phyloP scores from a whole-genome alignment of 352 stramenopile species.

The Phytophthora sojae region DNA sequence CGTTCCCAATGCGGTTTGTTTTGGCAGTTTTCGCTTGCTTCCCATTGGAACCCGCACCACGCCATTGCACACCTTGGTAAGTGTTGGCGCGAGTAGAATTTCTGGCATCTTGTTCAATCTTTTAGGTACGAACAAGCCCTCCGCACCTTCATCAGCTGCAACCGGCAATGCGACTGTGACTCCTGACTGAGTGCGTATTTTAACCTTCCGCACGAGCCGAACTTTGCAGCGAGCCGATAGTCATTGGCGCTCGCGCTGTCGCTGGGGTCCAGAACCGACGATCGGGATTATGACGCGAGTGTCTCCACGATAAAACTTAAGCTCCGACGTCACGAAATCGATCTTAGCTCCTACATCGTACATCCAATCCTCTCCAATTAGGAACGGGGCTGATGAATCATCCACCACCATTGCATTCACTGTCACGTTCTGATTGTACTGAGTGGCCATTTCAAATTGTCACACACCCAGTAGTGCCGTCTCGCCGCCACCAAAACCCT shows the following conservation, averaged over 20 bases:
- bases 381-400: background rate
- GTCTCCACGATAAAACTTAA: background rate
- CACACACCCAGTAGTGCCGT: too few species aligned
- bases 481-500: too few species aligned
- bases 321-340: background rate
- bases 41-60: background rate
- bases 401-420: too few species aligned
- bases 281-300: background rate
- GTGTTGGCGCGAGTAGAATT: background rate
- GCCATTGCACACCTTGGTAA: background rate
- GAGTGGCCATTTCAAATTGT: too few species aligned
- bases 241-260: background rate
- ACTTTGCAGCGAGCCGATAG: background rate
- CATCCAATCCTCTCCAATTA: background rate
- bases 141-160: background rate
- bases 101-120: background rate
- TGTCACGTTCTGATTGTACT: too few species aligned
- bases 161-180: background rate
- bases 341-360: background rate
- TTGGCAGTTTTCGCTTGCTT: too few species aligned
- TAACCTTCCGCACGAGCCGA: background rate
- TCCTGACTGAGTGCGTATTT: background rate
- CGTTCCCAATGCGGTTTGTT: too few species aligned
- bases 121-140: background rate
- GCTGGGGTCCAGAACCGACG: background rate